Conservation (phyloP, 1,139 yeast species). For the Candida gigantensis region DNA sequence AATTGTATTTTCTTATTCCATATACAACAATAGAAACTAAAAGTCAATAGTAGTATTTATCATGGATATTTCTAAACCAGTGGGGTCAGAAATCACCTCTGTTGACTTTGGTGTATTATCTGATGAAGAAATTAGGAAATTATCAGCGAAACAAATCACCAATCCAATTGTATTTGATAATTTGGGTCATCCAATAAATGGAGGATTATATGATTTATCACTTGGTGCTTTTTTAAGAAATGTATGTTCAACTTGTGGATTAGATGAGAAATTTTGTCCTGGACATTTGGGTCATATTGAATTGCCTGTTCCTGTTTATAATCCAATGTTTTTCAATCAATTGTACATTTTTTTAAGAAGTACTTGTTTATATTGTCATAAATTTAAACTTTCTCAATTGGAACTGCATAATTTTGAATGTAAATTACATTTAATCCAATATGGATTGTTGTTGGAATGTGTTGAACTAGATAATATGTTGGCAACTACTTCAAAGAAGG, state of each 20-base stretch:
- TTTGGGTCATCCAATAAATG: slow-evolving; percentile 91
- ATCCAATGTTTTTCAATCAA: slow-evolving; percentile 91
- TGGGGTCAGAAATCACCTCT: slow-evolving; percentile 88
- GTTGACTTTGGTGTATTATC: slow-evolving; percentile 90
- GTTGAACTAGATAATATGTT: slow-evolving; percentile 67
- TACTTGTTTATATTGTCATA: slow-evolving; percentile 88
- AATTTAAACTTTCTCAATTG: slow-evolving; percentile 64
- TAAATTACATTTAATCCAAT: slow-evolving; percentile 78
- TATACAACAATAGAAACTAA: no score
- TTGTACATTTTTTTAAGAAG: slow-evolving; percentile 81
- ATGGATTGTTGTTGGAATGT: slow-evolving; percentile 83
- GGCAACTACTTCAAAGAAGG: slow-evolving; percentile 31
- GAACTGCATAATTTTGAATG: slow-evolving; percentile 80
- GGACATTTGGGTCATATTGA: slow-evolving; percentile 99
- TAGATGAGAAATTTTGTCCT: slow-evolving; percentile 92
- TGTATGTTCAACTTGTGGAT: slow-evolving; percentile 92
- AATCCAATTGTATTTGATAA: slow-evolving; percentile 94
- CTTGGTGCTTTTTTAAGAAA: slow-evolving; percentile 91
- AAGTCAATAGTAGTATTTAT: no score
- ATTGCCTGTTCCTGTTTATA: slow-evolving; percentile 92
- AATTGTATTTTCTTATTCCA: no score
- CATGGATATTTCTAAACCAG: slow-evolving; percentile 96
- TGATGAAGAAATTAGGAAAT: slow-evolving; percentile 76
- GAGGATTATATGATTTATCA: slow-evolving; percentile 92
- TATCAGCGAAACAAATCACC: slow-evolving; percentile 93